phyloP scores from a whole-genome alignment of 2,329 filamentous ascomycete genomes.

The Cephalotrichum gorgonifer region DNA sequence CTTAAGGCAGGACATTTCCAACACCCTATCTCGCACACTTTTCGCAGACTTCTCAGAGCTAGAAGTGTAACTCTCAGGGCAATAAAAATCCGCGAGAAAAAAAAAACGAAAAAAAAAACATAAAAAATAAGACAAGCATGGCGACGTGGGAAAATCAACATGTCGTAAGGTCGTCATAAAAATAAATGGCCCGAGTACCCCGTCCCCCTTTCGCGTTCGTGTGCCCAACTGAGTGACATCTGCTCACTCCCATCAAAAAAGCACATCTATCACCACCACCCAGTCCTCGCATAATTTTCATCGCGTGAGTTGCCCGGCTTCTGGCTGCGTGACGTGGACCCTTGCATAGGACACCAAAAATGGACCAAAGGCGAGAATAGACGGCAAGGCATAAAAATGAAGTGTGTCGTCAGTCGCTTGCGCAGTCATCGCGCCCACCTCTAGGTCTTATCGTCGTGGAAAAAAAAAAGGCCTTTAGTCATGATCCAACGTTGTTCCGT shows the following conservation, averaged over 20 bases:
- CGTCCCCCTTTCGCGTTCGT: neutral
- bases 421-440: neutral
- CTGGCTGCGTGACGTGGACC: too few species aligned
- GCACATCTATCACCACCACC: constrained; percentile 6
- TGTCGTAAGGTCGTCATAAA: constrained; percentile 26
- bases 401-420: constrained; percentile 2
- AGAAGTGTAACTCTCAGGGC: neutral
- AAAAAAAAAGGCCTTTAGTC: too few species aligned
- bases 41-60: neutral
- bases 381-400: neutral
- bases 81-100: constrained; percentile 3
- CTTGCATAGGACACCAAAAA: too few species aligned
- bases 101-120: constrained; percentile 12
- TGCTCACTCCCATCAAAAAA: neutral
- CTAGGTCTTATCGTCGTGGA: neutral
- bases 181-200: constrained; percentile 14
- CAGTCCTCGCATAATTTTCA: neutral
- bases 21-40: neutral
- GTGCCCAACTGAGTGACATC: neutral
- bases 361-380: neutral
- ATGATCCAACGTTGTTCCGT: constrained; percentile 1
- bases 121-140: neutral
- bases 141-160: constrained; percentile 10
- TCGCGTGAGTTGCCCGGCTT: neutral
- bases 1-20: neutral